phyloP scores from a whole-genome alignment of 495 filamentous ascomycete species.

The Hypoxylon perforatum region DNA sequence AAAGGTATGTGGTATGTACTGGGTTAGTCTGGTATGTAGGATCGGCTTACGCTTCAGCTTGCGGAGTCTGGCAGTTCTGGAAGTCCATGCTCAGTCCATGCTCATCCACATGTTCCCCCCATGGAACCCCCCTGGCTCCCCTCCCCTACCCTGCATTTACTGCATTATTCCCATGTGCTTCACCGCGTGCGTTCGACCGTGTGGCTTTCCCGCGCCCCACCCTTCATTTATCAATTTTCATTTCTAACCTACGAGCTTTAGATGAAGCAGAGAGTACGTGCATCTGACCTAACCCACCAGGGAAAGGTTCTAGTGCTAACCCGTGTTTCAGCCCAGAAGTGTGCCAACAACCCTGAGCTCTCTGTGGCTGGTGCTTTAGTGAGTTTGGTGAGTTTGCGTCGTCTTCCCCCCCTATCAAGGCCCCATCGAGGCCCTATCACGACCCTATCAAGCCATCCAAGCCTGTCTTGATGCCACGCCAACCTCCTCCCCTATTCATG shows the following conservation, averaged over 20 bases:
- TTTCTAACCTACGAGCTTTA: conserved; percentile 6
- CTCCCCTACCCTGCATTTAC: no score
- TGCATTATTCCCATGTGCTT: conserved; percentile 17
- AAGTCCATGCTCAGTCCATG: no score
- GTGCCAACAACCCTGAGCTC: conserved; percentile 1
- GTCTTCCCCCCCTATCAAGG: conserved; percentile 15
- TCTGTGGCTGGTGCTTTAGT: conserved; percentile 26
- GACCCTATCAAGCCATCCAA: no score
- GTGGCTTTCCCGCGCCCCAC: conserved; percentile 12
- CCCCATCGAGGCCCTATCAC: not conserved
- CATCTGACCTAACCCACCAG: conserved; percentile 4
- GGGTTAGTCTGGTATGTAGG: no score
- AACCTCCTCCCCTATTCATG: not conserved
- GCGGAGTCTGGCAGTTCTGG: no score
- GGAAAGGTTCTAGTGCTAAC: conserved; percentile 19
- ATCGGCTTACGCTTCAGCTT: no score
- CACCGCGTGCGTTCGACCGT: conserved; percentile 27
- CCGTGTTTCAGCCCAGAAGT: conserved; percentile 36
- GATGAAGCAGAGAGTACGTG: conserved; percentile 23
- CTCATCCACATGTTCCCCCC: no score
- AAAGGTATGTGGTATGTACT: no score
- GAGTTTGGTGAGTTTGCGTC: no score
- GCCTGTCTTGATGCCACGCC: not conserved
- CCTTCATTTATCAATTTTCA: not conserved
- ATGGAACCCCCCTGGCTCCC: no score